Evolutionary conservation across 2,329 filamentous ascomycete genomes (phyloP).

Genomic region (Trichoderma koningii): DNA sequence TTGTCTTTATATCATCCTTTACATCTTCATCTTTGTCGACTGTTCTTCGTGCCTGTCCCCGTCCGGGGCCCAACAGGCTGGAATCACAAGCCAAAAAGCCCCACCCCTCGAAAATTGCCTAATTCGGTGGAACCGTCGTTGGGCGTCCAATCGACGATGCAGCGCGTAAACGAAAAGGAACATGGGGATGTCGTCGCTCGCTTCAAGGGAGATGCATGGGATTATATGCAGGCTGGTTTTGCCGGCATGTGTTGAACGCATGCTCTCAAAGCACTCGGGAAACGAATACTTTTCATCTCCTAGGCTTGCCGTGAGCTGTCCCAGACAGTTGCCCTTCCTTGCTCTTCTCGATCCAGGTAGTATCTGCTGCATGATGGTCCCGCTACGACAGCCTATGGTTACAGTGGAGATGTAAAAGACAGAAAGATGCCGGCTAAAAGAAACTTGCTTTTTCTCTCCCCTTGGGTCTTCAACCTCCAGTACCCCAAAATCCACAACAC

Average conservation of each 20-base stretch:
- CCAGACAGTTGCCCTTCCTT: neutral
- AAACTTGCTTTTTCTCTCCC: neutral
- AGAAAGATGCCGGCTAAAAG: constrained; percentile 1
- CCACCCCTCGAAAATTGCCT: constrained; percentile 26
- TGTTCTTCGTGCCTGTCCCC: neutral
- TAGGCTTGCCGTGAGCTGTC: no score
- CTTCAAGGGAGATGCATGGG: neutral
- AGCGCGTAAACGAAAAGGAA: constrained; percentile 9
- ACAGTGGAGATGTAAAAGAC: neutral
- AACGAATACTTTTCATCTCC: neutral
- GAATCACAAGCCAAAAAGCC: constrained; percentile 12
- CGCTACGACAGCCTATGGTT: neutral
- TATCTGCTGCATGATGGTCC: neutral
- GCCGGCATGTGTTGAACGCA: no score
- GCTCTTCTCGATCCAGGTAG: neutral
- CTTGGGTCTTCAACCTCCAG: neutral
- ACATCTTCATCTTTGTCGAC: neutral
- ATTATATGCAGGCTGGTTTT: neutral
- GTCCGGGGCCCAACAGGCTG: constrained; percentile 10
- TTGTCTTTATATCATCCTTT: no score
- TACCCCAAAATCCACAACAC: neutral
- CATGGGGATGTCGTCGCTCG: neutral
- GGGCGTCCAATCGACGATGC: constrained; percentile 18
- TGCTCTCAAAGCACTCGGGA: neutral
- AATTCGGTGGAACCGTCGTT: constrained; percentile 24